Conservation (phyloP, 306 rosid genomes). For the Dalbergia cultrata region DNA sequence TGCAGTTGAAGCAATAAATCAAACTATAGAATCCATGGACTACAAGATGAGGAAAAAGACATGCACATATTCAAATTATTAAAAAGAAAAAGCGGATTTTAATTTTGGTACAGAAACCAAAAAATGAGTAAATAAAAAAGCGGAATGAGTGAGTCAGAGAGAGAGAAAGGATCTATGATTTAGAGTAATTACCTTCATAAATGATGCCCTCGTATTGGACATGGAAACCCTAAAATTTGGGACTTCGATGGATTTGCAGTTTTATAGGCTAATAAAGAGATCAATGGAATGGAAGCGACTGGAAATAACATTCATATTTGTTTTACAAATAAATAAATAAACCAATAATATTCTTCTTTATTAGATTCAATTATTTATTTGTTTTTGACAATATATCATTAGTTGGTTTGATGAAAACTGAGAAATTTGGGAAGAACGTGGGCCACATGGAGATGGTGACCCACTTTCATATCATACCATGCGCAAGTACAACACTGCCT, state of each 20-base stretch:
- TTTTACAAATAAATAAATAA: background rate
- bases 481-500: background rate
- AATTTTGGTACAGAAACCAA: slow-evolving; percentile 1
- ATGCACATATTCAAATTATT: background rate
- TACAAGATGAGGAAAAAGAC: slow-evolving; percentile 1
- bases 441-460: slow-evolving; percentile 43
- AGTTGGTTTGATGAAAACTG: too few species aligned
- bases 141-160: slow-evolving; percentile 28
- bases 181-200: slow-evolving; percentile 52
- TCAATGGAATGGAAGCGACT: slow-evolving; percentile 10
- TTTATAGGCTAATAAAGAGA: slow-evolving; percentile 43
- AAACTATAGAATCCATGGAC: slow-evolving; percentile 27
- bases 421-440: slow-evolving; percentile 15
- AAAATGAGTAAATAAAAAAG: background rate
- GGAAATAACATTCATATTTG: slow-evolving; percentile 36
- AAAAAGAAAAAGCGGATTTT: background rate
- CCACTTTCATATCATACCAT: slow-evolving; percentile 35
- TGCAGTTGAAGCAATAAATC: slow-evolving; percentile 42
- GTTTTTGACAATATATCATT: background rate
- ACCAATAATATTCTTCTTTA: background rate
- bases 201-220: slow-evolving; percentile 48
- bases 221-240: slow-evolving; percentile 60
- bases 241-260: slow-evolving; percentile 53
- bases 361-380: background rate
- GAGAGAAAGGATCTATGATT: slow-evolving; percentile 34